Evolutionary conservation across 1,139 yeast species (phyloP), one percentile per base, ranked within the genome.

Genomic region (Suhomyces taliae): DNA sequence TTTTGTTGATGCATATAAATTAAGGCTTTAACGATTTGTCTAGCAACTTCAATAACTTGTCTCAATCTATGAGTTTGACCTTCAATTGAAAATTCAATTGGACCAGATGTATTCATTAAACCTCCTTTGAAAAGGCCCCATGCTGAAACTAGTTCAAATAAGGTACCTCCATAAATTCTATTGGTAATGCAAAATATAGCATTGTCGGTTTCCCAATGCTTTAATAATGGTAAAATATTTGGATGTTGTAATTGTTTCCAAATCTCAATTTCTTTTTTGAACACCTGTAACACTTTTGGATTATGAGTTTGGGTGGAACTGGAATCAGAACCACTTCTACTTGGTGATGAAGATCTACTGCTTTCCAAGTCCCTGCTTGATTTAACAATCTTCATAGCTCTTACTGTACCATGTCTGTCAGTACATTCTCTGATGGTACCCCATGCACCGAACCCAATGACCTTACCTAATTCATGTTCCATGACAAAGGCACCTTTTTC

Each of bases 361-460:
- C 41, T 31, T 2, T 52, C 56, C 6, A 76, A 69, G 31, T 76
- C 76, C 41, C 75, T 72, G 19, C 78, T 70, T 29, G 75, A 71
- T 50, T 80, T 78, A 32, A 90, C 90, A 39, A 90, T 83, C 62
- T 90, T 90, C 58, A 90, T 83, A 0, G 97, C 97, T 53, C 79
- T 76, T 0, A 76, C 66, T 7, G 69, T 67, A 1, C 83, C 83
- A 41, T 68, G 66, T 19, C 54, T 45, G 32, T 63, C 69, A 39
- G 58, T 60, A 52, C 95, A 89, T 62, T 87, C 95, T 50, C 96
- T 72, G n/a, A 91, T 87, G 33, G 87, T 80, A 4, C 96, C 95
- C 87, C 95, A 90, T 0, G 97, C 96, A 8, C 98, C 98, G 60
- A 81, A 82, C 0, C 97, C 97, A 53, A 90, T 84, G n/a, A 86